A percentile compares a stretch with the other conserved stretches of the same genome.
phyloP scores from a whole-genome alignment of 2,329 filamentous ascomycete genomes.

The Colletotrichum sojae region DNA sequence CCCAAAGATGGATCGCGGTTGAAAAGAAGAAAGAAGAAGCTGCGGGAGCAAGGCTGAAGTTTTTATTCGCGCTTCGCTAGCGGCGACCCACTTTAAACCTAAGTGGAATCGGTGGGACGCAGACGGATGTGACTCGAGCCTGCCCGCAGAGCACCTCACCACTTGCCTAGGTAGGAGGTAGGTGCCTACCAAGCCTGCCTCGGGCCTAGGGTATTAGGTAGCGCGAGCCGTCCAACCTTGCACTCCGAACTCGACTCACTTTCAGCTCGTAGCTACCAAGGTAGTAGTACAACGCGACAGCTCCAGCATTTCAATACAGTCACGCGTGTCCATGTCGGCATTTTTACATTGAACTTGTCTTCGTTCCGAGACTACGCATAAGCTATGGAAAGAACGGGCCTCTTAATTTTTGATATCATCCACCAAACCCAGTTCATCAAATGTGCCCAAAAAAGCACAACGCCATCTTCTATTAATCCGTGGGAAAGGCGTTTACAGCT shows the following conservation, averaged over 20 bases:
- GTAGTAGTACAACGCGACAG: neutral
- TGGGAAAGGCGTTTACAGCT: constrained; percentile 80
- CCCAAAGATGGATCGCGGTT: constrained; percentile 1
- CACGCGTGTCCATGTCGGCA: neutral
- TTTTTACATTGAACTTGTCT: constrained; percentile 38
- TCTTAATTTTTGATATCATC: constrained; percentile 49
- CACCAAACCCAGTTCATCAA: constrained; percentile 56
- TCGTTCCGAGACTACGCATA: constrained; percentile 41
- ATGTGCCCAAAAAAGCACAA: constrained; percentile 59
- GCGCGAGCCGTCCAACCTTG: too few relatives aligned
- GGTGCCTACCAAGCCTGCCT: too few relatives aligned
- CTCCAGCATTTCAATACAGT: neutral
- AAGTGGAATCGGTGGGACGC: constrained; percentile 24
- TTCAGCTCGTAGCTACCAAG: neutral
- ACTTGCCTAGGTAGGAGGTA: neutral
- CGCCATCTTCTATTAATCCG: constrained; percentile 61
- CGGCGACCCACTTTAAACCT: constrained; percentile 32
- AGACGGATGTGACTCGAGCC: neutral
- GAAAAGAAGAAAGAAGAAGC: neutral
- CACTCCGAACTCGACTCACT: too few relatives aligned
- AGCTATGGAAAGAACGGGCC: constrained; percentile 42
- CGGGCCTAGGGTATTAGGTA: too few relatives aligned
- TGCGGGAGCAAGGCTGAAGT: constrained; percentile 27
- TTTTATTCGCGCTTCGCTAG: constrained; percentile 39
- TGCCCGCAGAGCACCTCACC: neutral